Evolutionary conservation across 1,139 yeast genomes (phyloP), one percentile per base, ranked within the genome.

Genomic region (Pichia inconspicua): DNA sequence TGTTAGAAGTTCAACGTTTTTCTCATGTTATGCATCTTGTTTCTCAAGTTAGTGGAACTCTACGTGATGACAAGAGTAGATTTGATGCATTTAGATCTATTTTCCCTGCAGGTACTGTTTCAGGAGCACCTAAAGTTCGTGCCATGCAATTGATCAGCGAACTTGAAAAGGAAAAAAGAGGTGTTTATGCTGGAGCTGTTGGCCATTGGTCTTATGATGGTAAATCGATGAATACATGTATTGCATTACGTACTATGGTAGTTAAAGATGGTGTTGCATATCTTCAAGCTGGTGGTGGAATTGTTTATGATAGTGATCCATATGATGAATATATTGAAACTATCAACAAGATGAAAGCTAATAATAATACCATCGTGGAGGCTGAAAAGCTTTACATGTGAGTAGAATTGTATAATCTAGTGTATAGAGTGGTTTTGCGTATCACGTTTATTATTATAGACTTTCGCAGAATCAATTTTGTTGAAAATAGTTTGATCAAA

Each of bases 181-280:
- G 98, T 41, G 90, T 90, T 14, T 92, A 92, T 63, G 98, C 98
- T 1, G 98, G 98, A 54, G 98, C 98, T 1, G 97, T 92, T n/a
- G 98, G 98, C 11, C 85, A 86, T 65, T 92, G 97, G 96, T 90
- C 96, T 1, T 92, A 89, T 64, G 96, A 88, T 61, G 88, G 94
- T 17, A 80, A 78, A 58, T 77, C 89, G 28, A 92, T 92, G 97
- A 95, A 92, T 63, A 92, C 97, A 0, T 92, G 98, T 69, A 92
- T 92, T 63, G 98, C 98, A 0, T 73, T 92, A 58, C 78, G 98
- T 69, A 92, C 98, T 1, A 92, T 92, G 97, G 92, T 92, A 40
- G 85, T 78, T 62, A 92, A 92, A 64, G 88, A 90, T 58, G 94
- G 94, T 19, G 73, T 78, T 42, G 97, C 96, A 0, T 92, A 89